Percentiles rank a stretch among this genome's conserved stretches.
These are phyloP conservation scores for Coniochaeta sp. DNA, from an alignment of 2,329 filamentous ascomycete genomes.

Conservation along the genomic window DNA sequence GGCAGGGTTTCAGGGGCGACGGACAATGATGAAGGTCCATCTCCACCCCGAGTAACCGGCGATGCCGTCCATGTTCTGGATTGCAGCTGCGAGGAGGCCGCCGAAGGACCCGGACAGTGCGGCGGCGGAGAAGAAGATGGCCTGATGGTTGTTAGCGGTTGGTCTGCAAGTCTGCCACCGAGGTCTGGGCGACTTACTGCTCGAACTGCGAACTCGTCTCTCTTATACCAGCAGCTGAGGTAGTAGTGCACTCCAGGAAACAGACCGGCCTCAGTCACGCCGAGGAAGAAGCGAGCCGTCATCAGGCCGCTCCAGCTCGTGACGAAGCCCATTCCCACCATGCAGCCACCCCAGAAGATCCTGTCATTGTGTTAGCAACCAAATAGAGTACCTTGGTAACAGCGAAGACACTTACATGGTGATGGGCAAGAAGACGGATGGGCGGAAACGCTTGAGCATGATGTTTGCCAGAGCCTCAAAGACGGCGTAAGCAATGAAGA, in stretches of 20 bases:
- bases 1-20: no score
- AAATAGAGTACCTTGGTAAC: not conserved
- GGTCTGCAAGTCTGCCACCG: conserved; percentile 14
- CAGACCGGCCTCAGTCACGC: conserved; percentile 62
- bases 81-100: conserved; percentile 65
- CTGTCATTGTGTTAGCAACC: conserved; percentile 24
- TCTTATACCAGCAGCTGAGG: conserved; percentile 76
- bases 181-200: conserved; percentile 24
- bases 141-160: conserved; percentile 31
- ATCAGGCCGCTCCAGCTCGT: conserved; percentile 54
- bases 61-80: conserved; percentile 61
- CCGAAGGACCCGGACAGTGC: conserved; percentile 74
- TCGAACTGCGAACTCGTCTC: conserved; percentile 72
- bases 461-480: conserved; percentile 58
- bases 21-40: conserved; percentile 59
- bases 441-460: conserved; percentile 52
- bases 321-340: conserved; percentile 58
- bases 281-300: conserved; percentile 58
- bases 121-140: conserved; percentile 75
- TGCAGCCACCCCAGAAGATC: conserved; percentile 54
- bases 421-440: conserved; percentile 53
- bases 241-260: conserved; percentile 75
- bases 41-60: conserved; percentile 50
- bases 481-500: conserved; percentile 60
- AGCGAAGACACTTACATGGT: conserved; percentile 45